Base-by-base conservation (phyloP, 768 basidiomycete species). In the Wakefieldia striispora region DNA sequence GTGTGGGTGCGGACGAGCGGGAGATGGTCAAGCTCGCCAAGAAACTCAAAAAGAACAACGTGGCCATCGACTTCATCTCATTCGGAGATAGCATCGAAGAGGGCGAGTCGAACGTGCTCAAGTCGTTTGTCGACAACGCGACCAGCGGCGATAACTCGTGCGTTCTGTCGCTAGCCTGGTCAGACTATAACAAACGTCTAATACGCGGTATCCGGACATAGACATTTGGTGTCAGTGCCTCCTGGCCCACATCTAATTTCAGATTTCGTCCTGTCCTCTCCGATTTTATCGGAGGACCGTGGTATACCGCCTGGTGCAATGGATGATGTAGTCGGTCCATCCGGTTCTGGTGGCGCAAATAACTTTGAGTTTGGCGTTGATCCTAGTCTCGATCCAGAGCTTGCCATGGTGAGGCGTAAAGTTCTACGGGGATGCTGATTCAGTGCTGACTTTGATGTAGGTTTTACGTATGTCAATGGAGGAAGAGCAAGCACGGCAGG, bases 1-100 rank as follows among this genome's bases (percentile, higher is more conserved):
- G 82, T 26, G 65, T 73, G 26, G 84, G 76, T 8, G 81, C 85
- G 11, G 86, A 90, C 50, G 88, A 91, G 64, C 84, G 87, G 58
- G 76, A 77, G 46, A 85, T 95, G 80, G 74, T 89, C 58, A 87
- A 84, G 66, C 80, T 99, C 31, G 97, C 95, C 10, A 97, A 95
- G 77, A 97, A 93, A 70, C 77, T 99, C 54, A 97, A 97, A 79
- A 99, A 99, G 84, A 98, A 98, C 69, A 99, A 97, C 60, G 93
- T 99, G 37, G 91, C 95, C 1, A 79, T 98, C 21, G 97, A 99
- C 69, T 76, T 98, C 43, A 75, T 98, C 24, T 81, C 81, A 6
- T 97, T 92, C 68, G 95, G 95, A 1, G 95, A 95, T 59, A 89
- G 84, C 6, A 88, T 94, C 39, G 88, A 86, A 63, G 81, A 83